Base-by-base conservation (phyloP, 148 eudicot genomes). In the Amaranthus cruentus region DNA sequence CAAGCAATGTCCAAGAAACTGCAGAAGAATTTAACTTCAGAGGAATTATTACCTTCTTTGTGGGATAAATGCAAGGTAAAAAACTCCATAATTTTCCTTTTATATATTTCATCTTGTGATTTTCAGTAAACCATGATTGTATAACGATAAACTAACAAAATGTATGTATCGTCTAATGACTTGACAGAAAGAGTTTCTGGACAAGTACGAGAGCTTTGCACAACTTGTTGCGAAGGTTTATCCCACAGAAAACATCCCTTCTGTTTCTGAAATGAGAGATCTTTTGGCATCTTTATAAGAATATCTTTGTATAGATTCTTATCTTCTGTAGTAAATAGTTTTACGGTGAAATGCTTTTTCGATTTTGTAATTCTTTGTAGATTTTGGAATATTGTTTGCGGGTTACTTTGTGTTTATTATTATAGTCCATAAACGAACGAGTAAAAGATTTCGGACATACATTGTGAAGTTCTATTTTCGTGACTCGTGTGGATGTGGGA, bases 61-160 rank as follows among this genome's bases (percentile, higher is more conserved):
- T 94, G 98, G 98, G 98, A 91, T 73, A 94, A 94, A 80, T 94
- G 97, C 96, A 94, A 94, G 97, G 98, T 94, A 80, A 57, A 10
- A 21, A 53, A 9, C 58, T 58, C 12, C 47, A 55, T 76, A 28
- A 28, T 62, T 12, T 79, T 7, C 44, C 62, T 12, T 62, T 52
- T 63, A 11, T n/a, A 9, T 7, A 4, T 61, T 62, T 12, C 12
- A n/a, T 46, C 6, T 47, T 15, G 43, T 15, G 47, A 6, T 6
- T 66, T 0, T 48, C 4, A 7, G 28, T 46, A 47, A 48, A 5
- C 38, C 38, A 28, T 28, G 38, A 28, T 28, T 2, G 38, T 28
- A 28, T 28, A 28, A 28, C 38, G 38, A 28, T 28, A 28, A 28
- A 28, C 38, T 28, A 28, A 28, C 38, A 28, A 28, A 28, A 28